Conservation (phyloP, 2,329 filamentous ascomycete genomes). For the Amylocarpus encephaloides region DNA sequence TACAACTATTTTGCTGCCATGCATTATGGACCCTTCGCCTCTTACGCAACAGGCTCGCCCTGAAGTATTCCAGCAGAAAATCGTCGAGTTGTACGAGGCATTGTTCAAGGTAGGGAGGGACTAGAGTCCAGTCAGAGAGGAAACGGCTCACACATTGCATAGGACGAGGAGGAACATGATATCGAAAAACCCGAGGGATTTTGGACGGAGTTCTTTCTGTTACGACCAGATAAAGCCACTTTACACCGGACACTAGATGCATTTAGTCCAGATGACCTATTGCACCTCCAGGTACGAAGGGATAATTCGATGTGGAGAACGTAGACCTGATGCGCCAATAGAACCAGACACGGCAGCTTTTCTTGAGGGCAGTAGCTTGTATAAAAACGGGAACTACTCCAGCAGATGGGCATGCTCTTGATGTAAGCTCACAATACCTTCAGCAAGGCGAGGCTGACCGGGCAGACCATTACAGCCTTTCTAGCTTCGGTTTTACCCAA, state of each 20-base stretch:
- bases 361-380: conserved; percentile 63
- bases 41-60: conserved; percentile 88
- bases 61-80: conserved; percentile 88
- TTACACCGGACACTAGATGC: conserved; percentile 63
- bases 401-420: conserved; percentile 72
- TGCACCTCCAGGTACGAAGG: conserved; percentile 68
- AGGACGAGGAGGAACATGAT: conserved; percentile 53
- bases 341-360: conserved; percentile 51
- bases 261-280: conserved; percentile 67
- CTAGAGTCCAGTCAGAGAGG: not conserved
- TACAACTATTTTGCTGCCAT: conserved; percentile 21
- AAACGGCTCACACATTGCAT: conserved; percentile 17
- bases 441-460: conserved; percentile 35
- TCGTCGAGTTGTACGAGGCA: conserved; percentile 80
- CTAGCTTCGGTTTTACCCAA: conserved; percentile 77
- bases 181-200: conserved; percentile 78
- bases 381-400: conserved; percentile 55
- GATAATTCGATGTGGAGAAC: not conserved
- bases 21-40: conserved; percentile 77
- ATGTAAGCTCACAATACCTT: conserved; percentile 51
- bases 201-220: conserved; percentile 92
- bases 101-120: conserved; percentile 62
- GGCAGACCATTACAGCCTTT: conserved; percentile 82
- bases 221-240: conserved; percentile 68
- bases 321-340: conserved; percentile 16